Evolutionary conservation across 2,329 filamentous ascomycete species (phyloP), one percentile per base, ranked within the genome.

Genomic region (Fusarium pininemorale): DNA sequence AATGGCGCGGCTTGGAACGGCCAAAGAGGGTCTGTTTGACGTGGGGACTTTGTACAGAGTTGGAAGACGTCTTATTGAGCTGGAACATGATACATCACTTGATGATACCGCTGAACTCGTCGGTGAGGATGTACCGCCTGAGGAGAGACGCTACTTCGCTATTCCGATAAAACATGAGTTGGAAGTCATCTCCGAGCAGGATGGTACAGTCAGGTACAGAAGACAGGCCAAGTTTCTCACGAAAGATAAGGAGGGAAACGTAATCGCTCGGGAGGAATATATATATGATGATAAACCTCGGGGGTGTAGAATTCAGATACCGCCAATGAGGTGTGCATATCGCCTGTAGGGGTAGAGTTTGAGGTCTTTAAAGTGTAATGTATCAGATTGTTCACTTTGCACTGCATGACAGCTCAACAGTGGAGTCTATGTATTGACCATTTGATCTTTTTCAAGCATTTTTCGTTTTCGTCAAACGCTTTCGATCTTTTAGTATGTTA

Each of bases 31-130:
- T 0, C 5, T 69, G 10, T 69, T 69, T 15, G 64, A 69, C 15
- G 66, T 63, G 8, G 66, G 66, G 8, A 69, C 66, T 24, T 4
- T 69, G 2, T 69, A 68, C 7, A 63, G 64, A 68, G 44, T 63
- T 26, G 66, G 64, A 3, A 69, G 66, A 37, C 66, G 66, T 0
- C 64, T 51, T 1, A 41, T 69, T 4, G 64, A 69, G 18, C 38
- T 69, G 1, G 66, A 69, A 6, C 56, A 69, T 5, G 44, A n/a
- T 7, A 22, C 42, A 11, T 24, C 20, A 11, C 26, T 55, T 18
- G 14, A 20, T 8, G 39, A 66, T 22, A 13, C 3, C 1, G 18
- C 1, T 20, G 22, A 6, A 7, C 15, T 24, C 3, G 5, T 6
- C 5, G 9, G 20, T 6, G 6, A 4, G 2, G 30, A 0, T 35